These are phyloP conservation scores for Metahyphopichia silvanorum DNA, from an alignment of 805 yeast genomes.

Conservation along the genomic window DNA sequence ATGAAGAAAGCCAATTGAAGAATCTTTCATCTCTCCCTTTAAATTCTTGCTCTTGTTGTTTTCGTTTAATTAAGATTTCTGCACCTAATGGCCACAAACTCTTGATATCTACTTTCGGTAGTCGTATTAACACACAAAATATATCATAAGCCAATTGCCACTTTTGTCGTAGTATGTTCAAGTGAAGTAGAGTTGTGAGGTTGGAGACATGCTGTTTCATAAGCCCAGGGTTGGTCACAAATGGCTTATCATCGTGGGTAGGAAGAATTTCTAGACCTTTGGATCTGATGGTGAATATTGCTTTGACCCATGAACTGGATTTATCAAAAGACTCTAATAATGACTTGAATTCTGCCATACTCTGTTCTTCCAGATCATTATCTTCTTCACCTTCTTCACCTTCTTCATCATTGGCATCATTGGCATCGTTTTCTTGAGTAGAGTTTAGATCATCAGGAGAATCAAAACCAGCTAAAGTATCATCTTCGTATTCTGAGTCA, in stretches of 20 bases:
- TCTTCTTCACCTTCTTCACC: conserved; percentile 4
- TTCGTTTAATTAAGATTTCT: conserved; percentile 41
- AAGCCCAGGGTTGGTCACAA: conserved; percentile 2
- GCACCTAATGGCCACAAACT: conserved; percentile 64
- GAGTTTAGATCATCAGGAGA: conserved; percentile 4
- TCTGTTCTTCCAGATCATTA: conserved; percentile 2
- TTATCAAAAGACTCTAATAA: conserved; percentile 16
- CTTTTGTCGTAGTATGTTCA: conserved; percentile 42
- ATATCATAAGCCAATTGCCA: conserved; percentile 58
- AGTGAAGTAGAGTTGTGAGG: conserved; percentile 46
- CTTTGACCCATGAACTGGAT: conserved; percentile 14
- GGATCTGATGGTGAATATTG: conserved; percentile 16
- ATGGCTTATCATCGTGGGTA: conserved; percentile 5
- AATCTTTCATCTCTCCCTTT: conserved; percentile 25
- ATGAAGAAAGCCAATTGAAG: conserved; percentile 35
- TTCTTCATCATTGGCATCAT: conserved; percentile 4
- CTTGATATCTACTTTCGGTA: conserved; percentile 50
- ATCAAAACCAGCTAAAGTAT: conserved; percentile 6
- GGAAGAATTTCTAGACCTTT: conserved; percentile 22
- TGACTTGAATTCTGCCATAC: too few species aligned
- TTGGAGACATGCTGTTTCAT: conserved; percentile 26
- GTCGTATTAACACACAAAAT: conserved; percentile 47
- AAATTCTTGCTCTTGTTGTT: conserved; percentile 1
- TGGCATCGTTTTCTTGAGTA: conserved; percentile 2
- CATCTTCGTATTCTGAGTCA: conserved; percentile 5